These are phyloP conservation scores for Ogataea hybrid DNA, from an alignment of 1,139 yeast species.

Conservation along the genomic window DNA sequence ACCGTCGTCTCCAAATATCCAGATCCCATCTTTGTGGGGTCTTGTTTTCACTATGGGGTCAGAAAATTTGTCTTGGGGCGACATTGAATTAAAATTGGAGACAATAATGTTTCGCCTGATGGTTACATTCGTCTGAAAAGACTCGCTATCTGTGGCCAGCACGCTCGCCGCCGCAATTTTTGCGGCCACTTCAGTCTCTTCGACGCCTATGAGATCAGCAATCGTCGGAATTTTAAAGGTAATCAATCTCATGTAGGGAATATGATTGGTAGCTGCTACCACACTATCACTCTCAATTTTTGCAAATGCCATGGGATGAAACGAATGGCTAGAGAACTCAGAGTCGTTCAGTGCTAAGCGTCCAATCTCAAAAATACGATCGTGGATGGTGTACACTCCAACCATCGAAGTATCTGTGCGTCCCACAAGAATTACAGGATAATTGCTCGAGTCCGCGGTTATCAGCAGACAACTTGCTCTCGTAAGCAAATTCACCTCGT, in stretches of 20 bases:
- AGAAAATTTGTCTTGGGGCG: slow-evolving; percentile 74
- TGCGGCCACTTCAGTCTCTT: neutral
- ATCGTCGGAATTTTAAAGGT: slow-evolving; percentile 43
- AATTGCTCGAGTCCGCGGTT: slow-evolving; percentile 4
- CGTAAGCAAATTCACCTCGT: slow-evolving; percentile 40
- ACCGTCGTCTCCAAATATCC: slow-evolving; percentile 77
- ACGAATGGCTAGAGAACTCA: slow-evolving; percentile 63
- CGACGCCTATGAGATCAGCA: slow-evolving; percentile 17
- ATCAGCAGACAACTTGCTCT: slow-evolving; percentile 47
- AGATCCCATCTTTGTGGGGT: slow-evolving; percentile 44
- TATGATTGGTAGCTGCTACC: slow-evolving; percentile 62
- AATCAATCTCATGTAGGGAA: slow-evolving; percentile 70
- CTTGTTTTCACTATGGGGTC: slow-evolving; percentile 45
- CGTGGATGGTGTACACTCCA: slow-evolving; percentile 39
- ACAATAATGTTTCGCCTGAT: slow-evolving; percentile 44
- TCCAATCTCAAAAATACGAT: slow-evolving; percentile 35
- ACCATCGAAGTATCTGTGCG: slow-evolving; percentile 60
- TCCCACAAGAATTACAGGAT: slow-evolving; percentile 49
- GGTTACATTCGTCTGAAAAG: slow-evolving; percentile 26
- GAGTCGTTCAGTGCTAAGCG: slow-evolving; percentile 71
- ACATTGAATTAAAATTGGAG: slow-evolving; percentile 54
- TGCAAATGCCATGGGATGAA: slow-evolving; percentile 54
- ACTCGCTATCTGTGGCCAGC: slow-evolving; percentile 16
- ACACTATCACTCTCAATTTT: slow-evolving; percentile 23
- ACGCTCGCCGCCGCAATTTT: slow-evolving; percentile 10